A percentile compares a stretch with the other conserved stretches of the same genome.
Evolutionary conservation across 2,329 filamentous ascomycete genomes (phyloP).

Genomic region (Fusarium goolgardi): DNA sequence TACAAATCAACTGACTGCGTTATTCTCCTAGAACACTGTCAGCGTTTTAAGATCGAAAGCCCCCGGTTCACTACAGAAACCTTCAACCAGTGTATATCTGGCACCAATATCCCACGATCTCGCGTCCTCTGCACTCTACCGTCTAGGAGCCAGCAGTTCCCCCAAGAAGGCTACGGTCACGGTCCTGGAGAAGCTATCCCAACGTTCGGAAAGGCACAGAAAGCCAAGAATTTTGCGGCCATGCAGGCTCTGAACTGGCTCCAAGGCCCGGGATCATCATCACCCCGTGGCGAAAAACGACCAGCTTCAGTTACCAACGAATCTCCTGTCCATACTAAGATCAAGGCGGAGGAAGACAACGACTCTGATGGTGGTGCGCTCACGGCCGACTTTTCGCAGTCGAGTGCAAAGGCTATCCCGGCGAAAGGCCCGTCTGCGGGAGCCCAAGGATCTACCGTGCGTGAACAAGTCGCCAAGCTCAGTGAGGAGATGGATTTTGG

Average conservation of each 20-base stretch:
- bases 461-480: conserved; percentile 50
- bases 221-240: conserved; percentile 66
- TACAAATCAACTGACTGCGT: not conserved
- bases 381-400: not conserved
- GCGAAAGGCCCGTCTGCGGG: too few relatives aligned
- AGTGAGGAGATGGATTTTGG: conserved; percentile 50
- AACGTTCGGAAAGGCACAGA: conserved; percentile 61
- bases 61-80: conserved; percentile 21
- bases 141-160: conserved; percentile 41
- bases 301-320: conserved; percentile 10
- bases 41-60: conserved; percentile 6
- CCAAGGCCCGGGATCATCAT: conserved; percentile 1
- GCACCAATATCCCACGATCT: conserved; percentile 40
- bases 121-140: conserved; percentile 45
- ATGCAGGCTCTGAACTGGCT: conserved; percentile 52
- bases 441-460: conserved; percentile 15
- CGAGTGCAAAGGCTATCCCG: not conserved
- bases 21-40: conserved; percentile 24
- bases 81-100: conserved; percentile 32
- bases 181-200: conserved; percentile 46
- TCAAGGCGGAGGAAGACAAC: conserved; percentile 32
- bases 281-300: conserved; percentile 17
- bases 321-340: conserved; percentile 18
- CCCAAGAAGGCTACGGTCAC: conserved; percentile 52
- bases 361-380: conserved; percentile 22